Percentiles rank a stretch among this genome's conserved stretches.
These are phyloP conservation scores for Eragrostis tef DNA, from an alignment of 202 grass and related monocot genomes.

Conservation along the genomic window DNA sequence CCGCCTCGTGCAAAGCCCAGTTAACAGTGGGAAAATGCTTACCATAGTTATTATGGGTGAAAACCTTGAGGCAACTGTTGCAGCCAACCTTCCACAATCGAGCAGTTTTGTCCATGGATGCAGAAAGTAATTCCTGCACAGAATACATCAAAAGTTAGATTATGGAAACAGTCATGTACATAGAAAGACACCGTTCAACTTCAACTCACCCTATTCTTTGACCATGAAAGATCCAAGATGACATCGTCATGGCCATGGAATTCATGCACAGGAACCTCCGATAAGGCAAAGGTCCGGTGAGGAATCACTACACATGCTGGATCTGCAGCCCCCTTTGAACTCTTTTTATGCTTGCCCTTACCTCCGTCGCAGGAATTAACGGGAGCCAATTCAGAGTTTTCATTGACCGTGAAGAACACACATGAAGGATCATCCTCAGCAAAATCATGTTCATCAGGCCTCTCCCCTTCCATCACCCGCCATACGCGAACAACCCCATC, in stretches of 20 bases:
- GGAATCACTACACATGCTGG: conserved; percentile 83
- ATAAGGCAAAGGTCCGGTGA: conserved; percentile 64
- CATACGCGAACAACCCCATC: conserved; percentile 79
- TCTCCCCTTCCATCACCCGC: conserved; percentile 59
- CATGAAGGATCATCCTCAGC: conserved; percentile 69
- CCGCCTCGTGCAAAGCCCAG: not conserved
- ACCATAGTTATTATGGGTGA: conserved; percentile 85
- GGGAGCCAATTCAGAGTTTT: conserved; percentile 64
- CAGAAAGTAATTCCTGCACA: conserved; percentile 72
- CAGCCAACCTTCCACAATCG: conserved; percentile 77
- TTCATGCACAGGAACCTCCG: conserved; percentile 67
- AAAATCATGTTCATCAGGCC: conserved; percentile 51
- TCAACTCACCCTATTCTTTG: conserved; percentile 70
- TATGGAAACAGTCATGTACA: conserved; percentile 36
- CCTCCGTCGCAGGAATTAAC: conserved; percentile 50
- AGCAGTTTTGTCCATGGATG: conserved; percentile 93
- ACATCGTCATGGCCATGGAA: conserved; percentile 68
- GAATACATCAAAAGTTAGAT: conserved; percentile 39
- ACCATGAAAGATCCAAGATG: conserved; percentile 94
- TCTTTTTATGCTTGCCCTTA: conserved; percentile 60
- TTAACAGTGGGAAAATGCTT: conserved; percentile 10
- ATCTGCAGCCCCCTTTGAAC: conserved; percentile 49
- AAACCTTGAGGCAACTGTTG: conserved; percentile 80
- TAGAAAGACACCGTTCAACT: conserved; percentile 27
- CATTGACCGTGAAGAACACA: conserved; percentile 73